Evolutionary conservation across 345 rosid genomes (phyloP).

Genomic region (Raphanus raphanistrum): DNA sequence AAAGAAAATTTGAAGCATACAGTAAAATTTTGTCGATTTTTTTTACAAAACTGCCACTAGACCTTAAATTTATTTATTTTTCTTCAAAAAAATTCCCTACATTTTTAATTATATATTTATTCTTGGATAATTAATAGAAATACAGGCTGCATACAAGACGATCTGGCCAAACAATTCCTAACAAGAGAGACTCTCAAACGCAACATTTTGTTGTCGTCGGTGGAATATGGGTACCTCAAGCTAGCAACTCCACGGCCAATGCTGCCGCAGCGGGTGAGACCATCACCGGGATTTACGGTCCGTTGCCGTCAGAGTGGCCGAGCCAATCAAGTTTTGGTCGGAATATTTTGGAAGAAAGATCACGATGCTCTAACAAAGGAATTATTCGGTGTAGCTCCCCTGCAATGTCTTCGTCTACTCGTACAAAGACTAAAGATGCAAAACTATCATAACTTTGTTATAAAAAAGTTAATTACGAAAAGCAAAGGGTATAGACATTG

Average conservation of each 20-base stretch:
- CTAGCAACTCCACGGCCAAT: conserved; percentile 51
- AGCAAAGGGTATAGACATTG: background rate
- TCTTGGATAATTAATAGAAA: conserved; percentile 51
- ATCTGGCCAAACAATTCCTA: conserved; percentile 49
- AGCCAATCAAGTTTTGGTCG: conserved; percentile 10
- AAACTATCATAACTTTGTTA: conserved; percentile 16
- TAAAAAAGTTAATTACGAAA: background rate
- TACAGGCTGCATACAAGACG: conserved; percentile 81
- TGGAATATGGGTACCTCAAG: conserved; percentile 79
- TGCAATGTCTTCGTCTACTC: conserved; percentile 39
- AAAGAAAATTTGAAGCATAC: background rate
- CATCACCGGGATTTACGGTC: conserved; percentile 50
- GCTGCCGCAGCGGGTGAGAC: conserved; percentile 35
- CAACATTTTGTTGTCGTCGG: conserved; percentile 90
- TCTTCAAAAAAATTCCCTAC: background rate
- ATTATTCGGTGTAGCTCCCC: conserved; percentile 31
- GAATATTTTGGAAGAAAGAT: conserved; percentile 7
- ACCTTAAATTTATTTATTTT: background rate
- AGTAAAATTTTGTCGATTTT: conserved; percentile 8
- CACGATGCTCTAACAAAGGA: conserved; percentile 23
- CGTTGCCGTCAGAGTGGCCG: conserved; percentile 36
- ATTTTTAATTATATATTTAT: background rate
- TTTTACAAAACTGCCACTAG: background rate
- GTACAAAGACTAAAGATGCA: conserved; percentile 19
- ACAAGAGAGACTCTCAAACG: conserved; percentile 50